These are phyloP conservation scores for Sugiyamaella smithiae DNA, from an alignment of 805 yeast genomes.

Conservation along the genomic window DNA sequence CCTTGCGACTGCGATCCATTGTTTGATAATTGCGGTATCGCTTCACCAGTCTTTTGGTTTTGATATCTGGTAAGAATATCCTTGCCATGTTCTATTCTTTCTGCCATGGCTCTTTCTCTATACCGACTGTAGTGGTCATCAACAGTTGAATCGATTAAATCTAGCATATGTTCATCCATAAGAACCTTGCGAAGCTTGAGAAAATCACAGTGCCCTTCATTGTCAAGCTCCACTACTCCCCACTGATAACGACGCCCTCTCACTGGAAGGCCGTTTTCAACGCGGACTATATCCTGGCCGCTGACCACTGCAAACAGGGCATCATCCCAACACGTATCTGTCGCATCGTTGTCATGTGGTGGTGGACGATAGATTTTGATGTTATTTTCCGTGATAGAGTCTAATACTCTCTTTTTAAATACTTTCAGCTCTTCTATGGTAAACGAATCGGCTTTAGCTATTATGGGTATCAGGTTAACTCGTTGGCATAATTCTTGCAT, in stretches of 20 bases:
- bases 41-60: no score
- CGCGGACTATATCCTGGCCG: slow-evolving; percentile 64
- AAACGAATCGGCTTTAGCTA: slow-evolving; percentile 85
- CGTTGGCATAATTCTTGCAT: slow-evolving; percentile 80
- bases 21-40: no score
- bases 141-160: slow-evolving; percentile 73
- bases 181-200: slow-evolving; percentile 74
- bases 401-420: slow-evolving; percentile 66
- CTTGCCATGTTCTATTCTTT: slow-evolving; percentile 21
- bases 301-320: slow-evolving; percentile 68
- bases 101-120: slow-evolving; percentile 41
- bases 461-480: slow-evolving; percentile 84
- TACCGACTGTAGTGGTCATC: slow-evolving; percentile 78
- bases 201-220: slow-evolving; percentile 90
- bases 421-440: slow-evolving; percentile 64
- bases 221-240: slow-evolving; percentile 95
- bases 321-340: slow-evolving; percentile 41
- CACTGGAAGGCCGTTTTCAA: slow-evolving; percentile 56
- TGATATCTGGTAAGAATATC: no score
- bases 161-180: slow-evolving; percentile 80
- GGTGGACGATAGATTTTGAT: slow-evolving; percentile 61
- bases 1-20: no score
- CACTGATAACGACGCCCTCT: slow-evolving; percentile 89
- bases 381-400: slow-evolving; percentile 78
- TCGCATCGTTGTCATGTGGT: slow-evolving; percentile 40